phyloP scores from a whole-genome alignment of 2,329 filamentous ascomycete genomes.

The Chaetomiaceae sp. region DNA sequence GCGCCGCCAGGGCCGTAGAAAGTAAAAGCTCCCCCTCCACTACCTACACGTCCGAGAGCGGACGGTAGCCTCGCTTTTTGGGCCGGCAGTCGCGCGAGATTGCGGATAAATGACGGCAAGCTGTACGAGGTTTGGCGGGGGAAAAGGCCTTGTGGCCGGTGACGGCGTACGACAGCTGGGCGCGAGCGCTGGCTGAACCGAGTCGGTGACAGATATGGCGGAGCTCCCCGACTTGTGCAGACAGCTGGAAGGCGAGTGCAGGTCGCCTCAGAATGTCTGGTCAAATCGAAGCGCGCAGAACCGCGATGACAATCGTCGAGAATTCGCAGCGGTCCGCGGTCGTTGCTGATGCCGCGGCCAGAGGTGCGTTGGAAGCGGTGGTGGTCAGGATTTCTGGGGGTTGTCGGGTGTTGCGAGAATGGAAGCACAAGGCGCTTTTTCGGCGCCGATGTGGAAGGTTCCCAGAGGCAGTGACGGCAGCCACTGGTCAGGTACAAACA shows the following conservation, averaged over 20 bases:
- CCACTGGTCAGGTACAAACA: conserved; percentile 24
- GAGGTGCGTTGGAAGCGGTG: conserved; percentile 8
- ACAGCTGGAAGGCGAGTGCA: conserved; percentile 25
- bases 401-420: conserved; percentile 14
- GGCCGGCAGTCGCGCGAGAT: conserved; percentile 11
- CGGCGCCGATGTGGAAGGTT: conserved; percentile 18
- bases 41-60: conserved; percentile 36
- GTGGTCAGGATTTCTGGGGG: conserved; percentile 11
- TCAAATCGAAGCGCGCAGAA: conserved; percentile 5
- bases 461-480: conserved; percentile 23
- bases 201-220: conserved; percentile 10
- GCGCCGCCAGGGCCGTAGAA: conserved; percentile 43
- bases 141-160: conserved; percentile 2
- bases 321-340: conserved; percentile 1
- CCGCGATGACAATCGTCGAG: background rate
- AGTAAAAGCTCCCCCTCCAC: conserved; percentile 51
- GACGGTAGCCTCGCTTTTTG: conserved; percentile 34
- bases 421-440: conserved; percentile 18
- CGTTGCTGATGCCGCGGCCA: conserved; percentile 11
- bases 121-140: background rate
- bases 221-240: conserved; percentile 17
- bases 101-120: no score
- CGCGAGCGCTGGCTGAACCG: conserved; percentile 1
- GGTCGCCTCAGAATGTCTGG: conserved; percentile 21
- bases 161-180: conserved; percentile 2